Evolutionary conservation across 805 yeast genomes (phyloP).

Genomic region (Metschnikowia dekortorum): DNA sequence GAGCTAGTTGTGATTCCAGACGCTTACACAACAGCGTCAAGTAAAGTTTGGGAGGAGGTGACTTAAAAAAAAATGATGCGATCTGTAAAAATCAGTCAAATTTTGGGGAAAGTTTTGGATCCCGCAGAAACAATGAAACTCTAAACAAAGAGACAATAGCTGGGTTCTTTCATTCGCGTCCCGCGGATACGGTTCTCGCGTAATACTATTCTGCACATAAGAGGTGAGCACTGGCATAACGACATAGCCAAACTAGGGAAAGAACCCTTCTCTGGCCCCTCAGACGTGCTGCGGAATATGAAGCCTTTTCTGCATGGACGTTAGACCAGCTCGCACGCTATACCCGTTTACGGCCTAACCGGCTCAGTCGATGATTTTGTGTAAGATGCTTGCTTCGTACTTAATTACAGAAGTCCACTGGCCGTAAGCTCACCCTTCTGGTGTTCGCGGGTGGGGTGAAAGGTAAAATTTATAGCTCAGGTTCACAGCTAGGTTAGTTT

Average conservation of each 20-base stretch:
- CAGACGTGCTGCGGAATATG: background rate
- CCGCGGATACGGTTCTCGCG: constrained; percentile 1
- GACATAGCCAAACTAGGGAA: background rate
- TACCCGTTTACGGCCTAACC: background rate
- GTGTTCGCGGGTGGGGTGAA: too few species aligned
- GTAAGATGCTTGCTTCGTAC: too few species aligned
- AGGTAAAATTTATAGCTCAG: background rate
- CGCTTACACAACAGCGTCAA: background rate
- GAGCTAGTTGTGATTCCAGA: background rate
- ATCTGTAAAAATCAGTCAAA: background rate
- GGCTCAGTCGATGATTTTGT: too few species aligned
- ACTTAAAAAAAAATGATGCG: background rate
- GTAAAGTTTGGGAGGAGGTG: background rate
- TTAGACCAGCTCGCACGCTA: background rate
- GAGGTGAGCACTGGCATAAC: background rate
- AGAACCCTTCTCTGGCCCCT: background rate
- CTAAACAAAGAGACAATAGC: background rate
- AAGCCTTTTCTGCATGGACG: background rate
- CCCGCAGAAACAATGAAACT: background rate
- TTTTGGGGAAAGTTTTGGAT: background rate
- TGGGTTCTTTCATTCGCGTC: background rate
- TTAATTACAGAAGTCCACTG: too few species aligned
- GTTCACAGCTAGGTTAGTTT: too few species aligned
- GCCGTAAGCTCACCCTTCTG: too few species aligned
- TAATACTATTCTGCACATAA: background rate